Base-by-base conservation (phyloP, 2,329 filamentous ascomycete species). In the Proliferodiscus dingleyae region DNA sequence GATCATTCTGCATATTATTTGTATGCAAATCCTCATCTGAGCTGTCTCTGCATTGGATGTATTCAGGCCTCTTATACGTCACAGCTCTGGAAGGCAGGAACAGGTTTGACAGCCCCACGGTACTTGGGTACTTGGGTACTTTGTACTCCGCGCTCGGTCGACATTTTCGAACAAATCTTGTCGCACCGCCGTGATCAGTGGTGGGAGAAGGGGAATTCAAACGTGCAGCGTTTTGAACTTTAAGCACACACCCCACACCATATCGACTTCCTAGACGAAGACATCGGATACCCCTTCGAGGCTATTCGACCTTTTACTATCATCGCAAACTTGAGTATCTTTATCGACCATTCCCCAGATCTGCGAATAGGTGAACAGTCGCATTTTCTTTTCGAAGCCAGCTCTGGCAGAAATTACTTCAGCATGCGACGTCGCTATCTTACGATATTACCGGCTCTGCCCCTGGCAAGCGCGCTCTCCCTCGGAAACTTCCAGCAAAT, bases 401-500 rank as follows among this genome's bases (percentile, higher is more conserved):
- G 15, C 2, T 33, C 30, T 16, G 11, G 16, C 11, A 10, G 47
- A 32, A 41, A 24, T 43, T 32, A 13, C 43, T 45, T 32, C 36
- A 54, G 36, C 16, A 61, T 60, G 58, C 49, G 50, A 45, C 51
- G 46, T 32, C 55, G 52, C 42, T 41, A 40, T 32, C 37, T 55
- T 16, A 21, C 46, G 6, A 50, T 51, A 28, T 19, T 22, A 30
- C 26, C 53, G 5, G 44, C 45, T 28, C 39, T 60, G 28, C 53
- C 54, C 23, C 46, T 33, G 15, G 46, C 51, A 16, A 52, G 54
- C 32, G 60, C 61, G 21, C 46, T 63, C 18, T 61, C 61, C 15
- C 53, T 63, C 10, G 56, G 56, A 30, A 60, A 61, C 41, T 63
- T 63, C 29, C 61, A 63, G 45, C 45, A 48, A 18, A 56, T 62